Evolutionary conservation across 495 filamentous ascomycete genomes (phyloP).

Genomic region (Aspergillus saccharolyticus): DNA sequence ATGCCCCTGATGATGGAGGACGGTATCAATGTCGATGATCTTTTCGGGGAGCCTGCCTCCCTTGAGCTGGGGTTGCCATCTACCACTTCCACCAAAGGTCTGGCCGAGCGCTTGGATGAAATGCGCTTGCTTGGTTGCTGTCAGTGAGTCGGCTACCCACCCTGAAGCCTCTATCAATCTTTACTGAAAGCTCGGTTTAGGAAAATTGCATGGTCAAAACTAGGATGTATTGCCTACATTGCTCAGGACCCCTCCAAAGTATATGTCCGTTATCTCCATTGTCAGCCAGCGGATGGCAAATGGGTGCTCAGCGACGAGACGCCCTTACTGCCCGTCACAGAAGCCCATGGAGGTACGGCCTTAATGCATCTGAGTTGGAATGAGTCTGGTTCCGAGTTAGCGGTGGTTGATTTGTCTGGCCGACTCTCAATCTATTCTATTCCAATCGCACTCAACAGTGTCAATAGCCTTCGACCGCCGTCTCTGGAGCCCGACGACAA

Average conservation of each 20-base stretch:
- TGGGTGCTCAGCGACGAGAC: conserved; percentile 71
- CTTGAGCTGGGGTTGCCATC: conserved; percentile 51
- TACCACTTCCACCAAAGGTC: conserved; percentile 55
- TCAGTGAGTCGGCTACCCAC: conserved; percentile 56
- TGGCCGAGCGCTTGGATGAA: conserved; percentile 72
- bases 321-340: conserved; percentile 36
- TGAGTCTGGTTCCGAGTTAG: conserved; percentile 65
- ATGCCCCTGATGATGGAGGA: conserved; percentile 62
- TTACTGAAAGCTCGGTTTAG: conserved; percentile 39
- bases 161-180: not conserved
- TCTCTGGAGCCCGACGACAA: conserved; percentile 59
- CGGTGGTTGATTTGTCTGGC: conserved; percentile 68
- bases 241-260: conserved; percentile 62
- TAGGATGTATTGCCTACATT: conserved; percentile 82
- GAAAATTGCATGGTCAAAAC: conserved; percentile 82
- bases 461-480: conserved; percentile 50
- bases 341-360: conserved; percentile 46
- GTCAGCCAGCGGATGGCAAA: conserved; percentile 61
- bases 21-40: conserved; percentile 63
- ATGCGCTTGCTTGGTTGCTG: conserved; percentile 73
- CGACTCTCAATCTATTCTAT: conserved; percentile 65
- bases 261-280: conserved; percentile 65
- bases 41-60: conserved; percentile 66
- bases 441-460: conserved; percentile 60
- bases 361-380: conserved; percentile 79